A percentile compares a stretch with the other conserved stretches of the same genome.
Evolutionary conservation across 2,329 filamentous ascomycete genomes (phyloP).

Genomic region (Pseudomassariella vexata): DNA sequence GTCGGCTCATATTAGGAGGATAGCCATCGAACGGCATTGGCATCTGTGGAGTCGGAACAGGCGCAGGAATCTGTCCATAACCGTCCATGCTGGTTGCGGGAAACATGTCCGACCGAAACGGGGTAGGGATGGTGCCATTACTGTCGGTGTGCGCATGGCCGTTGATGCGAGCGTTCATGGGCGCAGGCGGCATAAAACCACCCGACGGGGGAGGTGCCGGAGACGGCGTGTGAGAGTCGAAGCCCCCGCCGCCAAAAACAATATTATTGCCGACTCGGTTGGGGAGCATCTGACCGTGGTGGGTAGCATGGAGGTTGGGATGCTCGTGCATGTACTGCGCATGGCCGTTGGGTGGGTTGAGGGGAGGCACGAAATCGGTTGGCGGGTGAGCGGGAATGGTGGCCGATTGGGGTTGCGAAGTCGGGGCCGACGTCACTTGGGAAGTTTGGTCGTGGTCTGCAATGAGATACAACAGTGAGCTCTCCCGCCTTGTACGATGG

Average conservation of each 20-base stretch:
- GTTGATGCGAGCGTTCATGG: constrained; percentile 12
- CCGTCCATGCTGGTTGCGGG: constrained; percentile 18
- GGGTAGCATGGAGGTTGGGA: constrained; percentile 17
- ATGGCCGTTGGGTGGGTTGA: neutral
- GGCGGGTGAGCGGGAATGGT: constrained; percentile 14
- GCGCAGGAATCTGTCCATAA: constrained; percentile 16
- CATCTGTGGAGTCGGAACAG: constrained; percentile 17
- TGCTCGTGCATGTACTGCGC: constrained; percentile 9
- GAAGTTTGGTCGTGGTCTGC: neutral
- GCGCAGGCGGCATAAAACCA: constrained; percentile 37
- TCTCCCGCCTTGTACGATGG: too few species aligned
- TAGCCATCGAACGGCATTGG: constrained; percentile 26
- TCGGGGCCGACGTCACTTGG: neutral
- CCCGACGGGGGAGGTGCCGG: constrained; percentile 46
- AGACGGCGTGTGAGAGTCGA: constrained; percentile 52
- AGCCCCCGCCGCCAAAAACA: constrained; percentile 41
- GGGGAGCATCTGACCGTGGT: constrained; percentile 25
- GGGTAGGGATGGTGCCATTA: constrained; percentile 18
- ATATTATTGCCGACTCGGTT: constrained; percentile 46
- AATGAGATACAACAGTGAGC: neutral
- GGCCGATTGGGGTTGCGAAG: constrained; percentile 16
- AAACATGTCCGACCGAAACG: constrained; percentile 19
- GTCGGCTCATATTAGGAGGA: constrained; percentile 27
- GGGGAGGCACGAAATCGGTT: constrained; percentile 11
- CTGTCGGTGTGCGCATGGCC: constrained; percentile 20